Conservation (phyloP, 1,284 basidiomycete genomes). For the Boletus smithii region DNA sequence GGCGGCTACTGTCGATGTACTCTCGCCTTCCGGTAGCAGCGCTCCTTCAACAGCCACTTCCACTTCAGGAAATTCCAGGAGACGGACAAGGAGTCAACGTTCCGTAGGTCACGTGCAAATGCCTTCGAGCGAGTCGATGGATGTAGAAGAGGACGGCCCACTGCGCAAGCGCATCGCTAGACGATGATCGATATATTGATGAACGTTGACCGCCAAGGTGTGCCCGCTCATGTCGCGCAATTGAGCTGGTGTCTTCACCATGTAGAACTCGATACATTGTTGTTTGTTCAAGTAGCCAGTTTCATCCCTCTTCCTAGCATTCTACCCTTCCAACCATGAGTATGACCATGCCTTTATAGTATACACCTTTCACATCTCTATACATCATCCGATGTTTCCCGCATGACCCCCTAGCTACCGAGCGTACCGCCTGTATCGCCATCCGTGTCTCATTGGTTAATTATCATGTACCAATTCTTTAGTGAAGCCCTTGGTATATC, state of each 20-base stretch:
- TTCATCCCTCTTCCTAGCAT: slow-evolving; percentile 6
- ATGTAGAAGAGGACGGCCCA: slow-evolving; percentile 56
- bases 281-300: slow-evolving; percentile 12
- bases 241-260: background rate
- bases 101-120: slow-evolving; percentile 33
- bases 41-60: slow-evolving; percentile 15
- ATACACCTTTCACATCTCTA: slow-evolving; percentile 14
- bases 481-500: too few relatives aligned
- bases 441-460: slow-evolving; percentile 14
- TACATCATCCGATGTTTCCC: slow-evolving; percentile 6
- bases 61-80: slow-evolving; percentile 29
- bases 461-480: slow-evolving; percentile 13
- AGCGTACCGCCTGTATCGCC: slow-evolving; percentile 14
- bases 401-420: slow-evolving; percentile 1
- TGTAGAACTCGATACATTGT: slow-evolving; percentile 6
- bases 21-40: slow-evolving; percentile 23
- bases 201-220: too few relatives aligned
- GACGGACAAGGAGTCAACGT: slow-evolving; percentile 46
- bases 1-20: slow-evolving; percentile 23
- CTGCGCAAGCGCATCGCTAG: slow-evolving; percentile 57
- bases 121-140: slow-evolving; percentile 51
- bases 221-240: background rate
- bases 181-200: slow-evolving; percentile 37
- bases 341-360: slow-evolving; percentile 17
- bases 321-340: slow-evolving; percentile 1